phyloP scores from a whole-genome alignment of 495 filamentous ascomycete species.

The Penicillium silybi region DNA sequence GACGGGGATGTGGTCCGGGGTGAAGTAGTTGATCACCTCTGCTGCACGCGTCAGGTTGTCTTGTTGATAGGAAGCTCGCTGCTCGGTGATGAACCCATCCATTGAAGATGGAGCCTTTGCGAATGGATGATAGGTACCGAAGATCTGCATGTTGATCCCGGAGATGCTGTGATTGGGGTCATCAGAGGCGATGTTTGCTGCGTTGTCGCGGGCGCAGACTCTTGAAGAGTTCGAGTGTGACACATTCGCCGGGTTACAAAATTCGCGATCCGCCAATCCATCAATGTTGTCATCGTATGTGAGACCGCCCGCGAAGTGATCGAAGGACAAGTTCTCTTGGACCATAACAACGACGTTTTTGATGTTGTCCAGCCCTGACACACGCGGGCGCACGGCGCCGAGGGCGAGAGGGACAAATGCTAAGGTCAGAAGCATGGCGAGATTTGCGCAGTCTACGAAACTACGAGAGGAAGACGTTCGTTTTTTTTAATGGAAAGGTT shows the following conservation, averaged over 20 bases:
- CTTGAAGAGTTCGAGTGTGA: conserved; percentile 28
- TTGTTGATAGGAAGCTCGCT: conserved; percentile 27
- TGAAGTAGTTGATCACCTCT: conserved; percentile 49
- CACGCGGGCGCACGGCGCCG: conserved; percentile 6
- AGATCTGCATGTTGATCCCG: conserved; percentile 47
- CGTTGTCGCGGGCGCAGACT: conserved; percentile 31
- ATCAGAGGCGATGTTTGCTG: conserved; percentile 33
- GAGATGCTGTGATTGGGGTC: conserved; percentile 48
- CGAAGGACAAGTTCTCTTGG: conserved; percentile 44
- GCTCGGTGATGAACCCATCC: conserved; percentile 47
- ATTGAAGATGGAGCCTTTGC: conserved; percentile 21
- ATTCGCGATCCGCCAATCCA: conserved; percentile 29
- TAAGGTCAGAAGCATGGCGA: neutral
- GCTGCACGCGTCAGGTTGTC: conserved; percentile 23
- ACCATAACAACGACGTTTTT: conserved; percentile 44
- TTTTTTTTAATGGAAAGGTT: no score
- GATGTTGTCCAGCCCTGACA: conserved; percentile 29
- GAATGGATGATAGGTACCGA: conserved; percentile 37
- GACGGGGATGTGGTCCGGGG: conserved; percentile 41
- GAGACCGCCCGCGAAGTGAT: conserved; percentile 40
- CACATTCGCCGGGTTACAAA: conserved; percentile 40
- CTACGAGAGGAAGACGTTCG: no score
- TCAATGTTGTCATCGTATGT: conserved; percentile 34
- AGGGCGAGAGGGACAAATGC: neutral
- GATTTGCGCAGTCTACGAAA: no score